Conservation (phyloP, 2,329 filamentous ascomycete species). For the Diatrype stigma region DNA sequence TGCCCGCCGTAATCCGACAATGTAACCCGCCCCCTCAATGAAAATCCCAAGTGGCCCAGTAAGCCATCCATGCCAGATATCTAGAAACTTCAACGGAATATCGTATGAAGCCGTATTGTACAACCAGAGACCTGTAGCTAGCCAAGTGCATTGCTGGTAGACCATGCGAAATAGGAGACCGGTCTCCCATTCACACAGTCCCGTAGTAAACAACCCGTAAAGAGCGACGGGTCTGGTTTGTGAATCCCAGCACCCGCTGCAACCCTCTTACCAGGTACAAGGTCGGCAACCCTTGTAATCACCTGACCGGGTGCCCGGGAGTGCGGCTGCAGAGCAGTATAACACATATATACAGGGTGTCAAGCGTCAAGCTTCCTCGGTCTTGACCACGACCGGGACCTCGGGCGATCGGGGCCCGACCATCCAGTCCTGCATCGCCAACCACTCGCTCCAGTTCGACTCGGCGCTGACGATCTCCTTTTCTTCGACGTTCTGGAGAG, state of each 20-base stretch:
- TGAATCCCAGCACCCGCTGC: not conserved
- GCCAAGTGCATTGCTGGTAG: no score
- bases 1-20: not conserved
- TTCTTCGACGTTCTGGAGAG: constrained; percentile 71
- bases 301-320: not conserved
- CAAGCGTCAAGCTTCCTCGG: constrained; percentile 21
- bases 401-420: constrained; percentile 73
- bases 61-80: not conserved
- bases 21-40: not conserved
- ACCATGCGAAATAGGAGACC: no score
- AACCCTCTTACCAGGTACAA: not conserved
- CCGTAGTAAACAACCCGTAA: no score
- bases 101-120: not conserved
- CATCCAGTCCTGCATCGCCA: constrained; percentile 99
- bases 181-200: no score
- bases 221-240: no score
- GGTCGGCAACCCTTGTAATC: not conserved
- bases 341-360: not conserved
- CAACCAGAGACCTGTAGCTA: not conserved
- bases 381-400: constrained; percentile 27
- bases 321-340: constrained; percentile 2
- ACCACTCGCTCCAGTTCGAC: constrained; percentile 86
- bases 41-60: not conserved
- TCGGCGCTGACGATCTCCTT: constrained; percentile 81
- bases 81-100: not conserved